These are phyloP conservation scores for Botrytis pseudocinerea DNA, from an alignment of 2,329 filamentous ascomycete genomes.

Conservation along the genomic window DNA sequence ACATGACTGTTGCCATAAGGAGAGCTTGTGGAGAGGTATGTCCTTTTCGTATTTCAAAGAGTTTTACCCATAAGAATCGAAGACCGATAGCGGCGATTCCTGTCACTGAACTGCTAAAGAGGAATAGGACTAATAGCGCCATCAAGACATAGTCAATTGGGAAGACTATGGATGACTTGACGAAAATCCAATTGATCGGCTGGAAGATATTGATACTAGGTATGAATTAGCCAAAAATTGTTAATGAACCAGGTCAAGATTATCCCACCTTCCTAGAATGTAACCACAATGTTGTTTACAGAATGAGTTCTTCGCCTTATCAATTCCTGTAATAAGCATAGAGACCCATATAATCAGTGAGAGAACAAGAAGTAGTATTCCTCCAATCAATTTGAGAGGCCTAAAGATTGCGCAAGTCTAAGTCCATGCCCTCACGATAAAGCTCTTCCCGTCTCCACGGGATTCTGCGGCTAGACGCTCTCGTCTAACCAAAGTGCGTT, in stretches of 20 bases:
- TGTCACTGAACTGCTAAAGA: constrained; percentile 85
- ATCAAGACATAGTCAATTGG: constrained; percentile 92
- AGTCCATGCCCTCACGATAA: constrained; percentile 73
- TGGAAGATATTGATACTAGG: constrained; percentile 84
- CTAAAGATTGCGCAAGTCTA: constrained; percentile 81
- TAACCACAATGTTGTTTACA: constrained; percentile 92
- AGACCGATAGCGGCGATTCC: constrained; percentile 88
- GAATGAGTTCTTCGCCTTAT: constrained; percentile 93
- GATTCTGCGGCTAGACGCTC: constrained; percentile 84
- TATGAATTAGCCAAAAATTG: constrained; percentile 38
- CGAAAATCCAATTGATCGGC: constrained; percentile 86
- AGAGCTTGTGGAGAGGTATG: constrained; percentile 90
- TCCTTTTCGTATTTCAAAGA: constrained; percentile 88
- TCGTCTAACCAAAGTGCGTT: constrained; percentile 86
- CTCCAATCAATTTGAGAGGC: constrained; percentile 84
- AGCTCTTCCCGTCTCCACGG: constrained; percentile 73
- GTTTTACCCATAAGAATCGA: constrained; percentile 90
- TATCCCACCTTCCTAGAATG: constrained; percentile 63
- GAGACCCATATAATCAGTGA: constrained; percentile 79
- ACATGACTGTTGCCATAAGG: constrained; percentile 84
- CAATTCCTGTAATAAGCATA: constrained; percentile 93
- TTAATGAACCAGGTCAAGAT: background rate
- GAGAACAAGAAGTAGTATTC: constrained; percentile 73
- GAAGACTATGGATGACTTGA: constrained; percentile 79
- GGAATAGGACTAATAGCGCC: constrained; percentile 77